These are phyloP conservation scores for Gossypium anomalum DNA, from an alignment of 345 rosid genomes.

Conservation along the genomic window DNA sequence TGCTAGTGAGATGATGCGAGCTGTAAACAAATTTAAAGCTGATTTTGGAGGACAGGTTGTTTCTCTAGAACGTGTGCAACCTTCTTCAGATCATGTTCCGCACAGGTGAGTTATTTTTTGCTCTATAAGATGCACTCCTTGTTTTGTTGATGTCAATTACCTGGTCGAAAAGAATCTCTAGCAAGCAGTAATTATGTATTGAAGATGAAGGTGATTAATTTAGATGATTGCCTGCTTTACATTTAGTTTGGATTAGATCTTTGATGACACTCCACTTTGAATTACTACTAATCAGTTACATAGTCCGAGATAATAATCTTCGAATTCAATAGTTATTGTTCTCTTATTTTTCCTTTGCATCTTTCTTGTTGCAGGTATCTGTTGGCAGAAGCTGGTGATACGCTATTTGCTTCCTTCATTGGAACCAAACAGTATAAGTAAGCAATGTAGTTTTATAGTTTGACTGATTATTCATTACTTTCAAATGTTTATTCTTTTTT, in stretches of 20 bases:
- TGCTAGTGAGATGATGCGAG: slow-evolving; percentile 73
- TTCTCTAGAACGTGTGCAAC: slow-evolving; percentile 88
- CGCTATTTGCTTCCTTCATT: slow-evolving; percentile 90
- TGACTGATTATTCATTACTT: neutral
- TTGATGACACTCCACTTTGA: neutral
- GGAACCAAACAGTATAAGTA: slow-evolving; percentile 97
- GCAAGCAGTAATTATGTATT: too few relatives aligned
- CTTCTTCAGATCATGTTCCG: slow-evolving; percentile 88
- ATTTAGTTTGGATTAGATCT: neutral
- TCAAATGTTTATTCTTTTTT: neutral
- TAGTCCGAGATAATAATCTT: neutral
- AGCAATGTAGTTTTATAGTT: slow-evolving; percentile 21
- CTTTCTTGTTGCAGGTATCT: slow-evolving; percentile 53
- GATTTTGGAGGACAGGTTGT: slow-evolving; percentile 91
- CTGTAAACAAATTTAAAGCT: slow-evolving; percentile 88
- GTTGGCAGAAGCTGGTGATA: slow-evolving; percentile 93
- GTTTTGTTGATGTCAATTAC: neutral
- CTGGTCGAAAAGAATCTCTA: neutral
- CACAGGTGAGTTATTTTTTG: slow-evolving; percentile 55
- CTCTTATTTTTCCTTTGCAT: neutral
- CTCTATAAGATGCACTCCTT: neutral
- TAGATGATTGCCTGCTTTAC: neutral
- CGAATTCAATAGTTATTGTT: neutral
- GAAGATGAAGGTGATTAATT: neutral
- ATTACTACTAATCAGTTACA: neutral